A percentile compares a stretch with the other conserved stretches of the same genome.
phyloP scores from a whole-genome alignment of 768 basidiomycete species.

The Suillus tomentosus region DNA sequence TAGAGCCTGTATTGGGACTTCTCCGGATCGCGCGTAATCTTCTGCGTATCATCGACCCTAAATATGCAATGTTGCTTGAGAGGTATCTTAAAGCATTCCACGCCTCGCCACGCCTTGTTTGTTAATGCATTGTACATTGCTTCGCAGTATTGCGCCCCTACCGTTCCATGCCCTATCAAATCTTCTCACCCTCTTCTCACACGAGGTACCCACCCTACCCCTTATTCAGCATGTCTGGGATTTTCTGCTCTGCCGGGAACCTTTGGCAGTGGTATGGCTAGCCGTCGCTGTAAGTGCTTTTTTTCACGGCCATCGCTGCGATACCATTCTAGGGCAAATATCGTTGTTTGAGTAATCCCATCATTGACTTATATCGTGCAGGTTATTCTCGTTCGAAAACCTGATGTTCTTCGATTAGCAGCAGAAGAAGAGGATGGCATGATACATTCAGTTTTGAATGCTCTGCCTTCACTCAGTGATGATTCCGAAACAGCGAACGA shows the following conservation, averaged over 20 bases:
- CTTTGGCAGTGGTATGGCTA: slow-evolving; percentile 80
- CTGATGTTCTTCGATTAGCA: slow-evolving; percentile 60
- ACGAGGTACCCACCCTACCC: slow-evolving; percentile 87
- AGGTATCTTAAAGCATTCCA: slow-evolving; percentile 41
- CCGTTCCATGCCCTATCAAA: slow-evolving; percentile 92
- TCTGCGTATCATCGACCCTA: slow-evolving; percentile 67
- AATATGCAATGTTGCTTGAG: slow-evolving; percentile 69
- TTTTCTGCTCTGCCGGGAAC: slow-evolving; percentile 81
- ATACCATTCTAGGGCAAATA: not conserved
- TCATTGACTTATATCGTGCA: slow-evolving; percentile 31
- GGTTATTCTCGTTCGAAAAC: slow-evolving; percentile 75
- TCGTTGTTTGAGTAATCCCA: not conserved
- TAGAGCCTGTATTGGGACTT: slow-evolving; percentile 85
- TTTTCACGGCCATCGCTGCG: not conserved
- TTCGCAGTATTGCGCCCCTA: slow-evolving; percentile 64
- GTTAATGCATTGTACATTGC: slow-evolving; percentile 10
- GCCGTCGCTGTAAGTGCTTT: slow-evolving; percentile 67
- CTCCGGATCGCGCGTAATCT: slow-evolving; percentile 74
- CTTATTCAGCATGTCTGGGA: slow-evolving; percentile 93
- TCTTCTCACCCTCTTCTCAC: slow-evolving; percentile 88
- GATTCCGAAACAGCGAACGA: not conserved
- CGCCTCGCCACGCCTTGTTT: slow-evolving; percentile 6
- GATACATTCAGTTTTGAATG: slow-evolving; percentile 73
- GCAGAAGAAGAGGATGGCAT: slow-evolving; percentile 79
- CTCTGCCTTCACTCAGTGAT: slow-evolving; percentile 62